Evolutionary conservation across 164 flowering plant species (phyloP).

Genomic region (grape (Vitis vinifera)): DNA sequence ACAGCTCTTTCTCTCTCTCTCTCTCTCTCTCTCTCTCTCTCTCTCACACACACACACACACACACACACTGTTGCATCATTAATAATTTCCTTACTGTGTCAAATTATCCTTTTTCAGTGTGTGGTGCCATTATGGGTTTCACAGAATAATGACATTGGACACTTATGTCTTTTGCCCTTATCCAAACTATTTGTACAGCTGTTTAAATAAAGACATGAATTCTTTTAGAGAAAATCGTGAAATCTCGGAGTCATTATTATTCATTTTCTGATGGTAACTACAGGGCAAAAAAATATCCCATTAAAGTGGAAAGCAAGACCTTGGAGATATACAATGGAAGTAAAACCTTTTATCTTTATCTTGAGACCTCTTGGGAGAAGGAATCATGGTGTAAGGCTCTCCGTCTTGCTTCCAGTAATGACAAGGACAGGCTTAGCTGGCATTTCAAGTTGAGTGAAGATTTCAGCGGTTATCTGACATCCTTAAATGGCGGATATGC

Average conservation of each 20-base stretch:
- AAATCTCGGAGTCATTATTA: neutral
- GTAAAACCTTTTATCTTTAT: constrained; percentile 57
- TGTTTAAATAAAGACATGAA: neutral
- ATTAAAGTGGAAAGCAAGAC: constrained; percentile 68
- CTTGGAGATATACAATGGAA: constrained; percentile 53
- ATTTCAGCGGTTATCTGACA: constrained; percentile 60
- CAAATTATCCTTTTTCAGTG: too few species aligned
- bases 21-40: too few species aligned
- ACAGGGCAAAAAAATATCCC: constrained; percentile 91
- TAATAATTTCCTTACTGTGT: too few species aligned
- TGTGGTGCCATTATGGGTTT: too few species aligned
- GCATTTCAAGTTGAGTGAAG: constrained; percentile 49
- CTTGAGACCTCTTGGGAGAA: constrained; percentile 94
- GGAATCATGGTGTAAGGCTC: constrained; percentile 98
- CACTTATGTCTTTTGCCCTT: neutral
- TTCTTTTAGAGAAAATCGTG: neutral
- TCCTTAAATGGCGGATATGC: constrained; percentile 70
- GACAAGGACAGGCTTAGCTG: constrained; percentile 49
- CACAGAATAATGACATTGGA: neutral
- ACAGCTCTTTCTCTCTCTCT: too few species aligned
- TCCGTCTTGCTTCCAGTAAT: constrained; percentile 74
- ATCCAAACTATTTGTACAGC: neutral
- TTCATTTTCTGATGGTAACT: constrained; percentile 8
- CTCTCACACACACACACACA: too few species aligned
- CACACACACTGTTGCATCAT: too few species aligned